Conservation (phyloP, 2,329 filamentous ascomycete species). For the Alternaria hordeiaustralica region DNA sequence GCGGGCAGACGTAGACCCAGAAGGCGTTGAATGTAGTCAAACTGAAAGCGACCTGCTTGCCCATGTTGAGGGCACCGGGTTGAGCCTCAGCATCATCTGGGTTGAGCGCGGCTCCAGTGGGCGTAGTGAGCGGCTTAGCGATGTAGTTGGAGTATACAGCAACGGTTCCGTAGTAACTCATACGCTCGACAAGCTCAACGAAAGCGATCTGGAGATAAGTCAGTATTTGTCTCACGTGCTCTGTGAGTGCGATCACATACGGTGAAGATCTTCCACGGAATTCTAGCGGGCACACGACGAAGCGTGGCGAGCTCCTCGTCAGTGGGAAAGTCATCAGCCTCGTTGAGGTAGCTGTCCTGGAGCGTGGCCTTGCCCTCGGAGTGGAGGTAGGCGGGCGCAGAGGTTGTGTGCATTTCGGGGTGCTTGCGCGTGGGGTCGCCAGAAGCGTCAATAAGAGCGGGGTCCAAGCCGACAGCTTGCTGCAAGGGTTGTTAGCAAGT, state of each 20-base stretch:
- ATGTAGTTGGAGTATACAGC: slow-evolving; percentile 51
- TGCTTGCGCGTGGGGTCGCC: slow-evolving; percentile 45
- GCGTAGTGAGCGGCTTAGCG: slow-evolving; percentile 33
- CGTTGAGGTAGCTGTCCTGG: slow-evolving; percentile 39
- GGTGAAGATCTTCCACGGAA: slow-evolving; percentile 42
- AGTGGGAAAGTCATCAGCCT: slow-evolving; percentile 38
- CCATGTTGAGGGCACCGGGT: slow-evolving; percentile 62
- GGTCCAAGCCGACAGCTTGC: slow-evolving; percentile 41
- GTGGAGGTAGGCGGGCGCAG: slow-evolving; percentile 37
- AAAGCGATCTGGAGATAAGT: slow-evolving; percentile 39
- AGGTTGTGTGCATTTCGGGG: slow-evolving; percentile 29
- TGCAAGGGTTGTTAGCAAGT: slow-evolving; percentile 19
- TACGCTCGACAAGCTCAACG: slow-evolving; percentile 48
- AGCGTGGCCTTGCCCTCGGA: slow-evolving; percentile 49
- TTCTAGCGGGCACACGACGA: slow-evolving; percentile 41
- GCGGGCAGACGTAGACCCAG: slow-evolving; percentile 65
- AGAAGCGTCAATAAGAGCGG: slow-evolving; percentile 41
- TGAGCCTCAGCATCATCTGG: slow-evolving; percentile 38
- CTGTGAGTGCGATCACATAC: slow-evolving; percentile 1
- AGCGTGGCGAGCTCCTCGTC: slow-evolving; percentile 46
- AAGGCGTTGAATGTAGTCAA: slow-evolving; percentile 62
- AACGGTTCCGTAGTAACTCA: slow-evolving; percentile 49
- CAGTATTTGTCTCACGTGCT: background rate
- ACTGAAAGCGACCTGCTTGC: slow-evolving; percentile 60
- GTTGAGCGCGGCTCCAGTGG: slow-evolving; percentile 39